Percentiles rank a stretch among this genome's conserved stretches.
phyloP scores from a whole-genome alignment of 2,329 filamentous ascomycete genomes.

The Cercospora zeae-maydis region DNA sequence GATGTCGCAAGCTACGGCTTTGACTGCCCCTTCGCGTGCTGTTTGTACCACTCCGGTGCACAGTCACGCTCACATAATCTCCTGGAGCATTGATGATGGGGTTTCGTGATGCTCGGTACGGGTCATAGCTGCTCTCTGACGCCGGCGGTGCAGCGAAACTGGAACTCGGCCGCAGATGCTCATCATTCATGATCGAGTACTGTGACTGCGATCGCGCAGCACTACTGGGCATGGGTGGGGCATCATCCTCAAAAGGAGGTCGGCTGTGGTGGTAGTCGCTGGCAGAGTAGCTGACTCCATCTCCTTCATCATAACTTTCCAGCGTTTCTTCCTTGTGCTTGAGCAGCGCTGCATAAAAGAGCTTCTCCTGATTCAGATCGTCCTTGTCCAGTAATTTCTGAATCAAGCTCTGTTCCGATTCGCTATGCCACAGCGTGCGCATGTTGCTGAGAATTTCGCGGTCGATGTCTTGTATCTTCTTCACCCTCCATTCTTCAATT shows the following conservation, averaged over 20 bases:
- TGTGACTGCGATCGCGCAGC: constrained; percentile 51
- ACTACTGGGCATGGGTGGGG: constrained; percentile 37
- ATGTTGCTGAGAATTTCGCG: constrained; percentile 78
- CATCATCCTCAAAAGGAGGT: constrained; percentile 35
- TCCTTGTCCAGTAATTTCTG: constrained; percentile 56
- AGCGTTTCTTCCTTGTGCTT: constrained; percentile 80
- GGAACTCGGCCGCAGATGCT: constrained; percentile 47
- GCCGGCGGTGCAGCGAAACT: constrained; percentile 51
- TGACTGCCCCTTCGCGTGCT: constrained; percentile 39
- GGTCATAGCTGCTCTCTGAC: constrained; percentile 70
- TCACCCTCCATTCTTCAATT: constrained; percentile 60
- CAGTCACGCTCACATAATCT: constrained; percentile 63
- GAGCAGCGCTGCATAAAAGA: constrained; percentile 82
- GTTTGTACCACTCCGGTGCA: constrained; percentile 54
- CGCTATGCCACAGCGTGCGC: constrained; percentile 86
- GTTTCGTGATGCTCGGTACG: constrained; percentile 68
- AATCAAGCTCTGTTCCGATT: constrained; percentile 67
- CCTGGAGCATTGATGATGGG: constrained; percentile 48
- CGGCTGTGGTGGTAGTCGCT: constrained; percentile 84
- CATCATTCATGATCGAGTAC: constrained; percentile 56
- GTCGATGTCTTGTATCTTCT: constrained; percentile 67
- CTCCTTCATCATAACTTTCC: constrained; percentile 75
- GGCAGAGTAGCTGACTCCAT: constrained; percentile 68
- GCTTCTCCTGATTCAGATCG: constrained; percentile 76
- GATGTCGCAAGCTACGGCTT: constrained; percentile 40